phyloP scores from a whole-genome alignment of 2,329 filamentous ascomycete species.

The Venturia effusa region DNA sequence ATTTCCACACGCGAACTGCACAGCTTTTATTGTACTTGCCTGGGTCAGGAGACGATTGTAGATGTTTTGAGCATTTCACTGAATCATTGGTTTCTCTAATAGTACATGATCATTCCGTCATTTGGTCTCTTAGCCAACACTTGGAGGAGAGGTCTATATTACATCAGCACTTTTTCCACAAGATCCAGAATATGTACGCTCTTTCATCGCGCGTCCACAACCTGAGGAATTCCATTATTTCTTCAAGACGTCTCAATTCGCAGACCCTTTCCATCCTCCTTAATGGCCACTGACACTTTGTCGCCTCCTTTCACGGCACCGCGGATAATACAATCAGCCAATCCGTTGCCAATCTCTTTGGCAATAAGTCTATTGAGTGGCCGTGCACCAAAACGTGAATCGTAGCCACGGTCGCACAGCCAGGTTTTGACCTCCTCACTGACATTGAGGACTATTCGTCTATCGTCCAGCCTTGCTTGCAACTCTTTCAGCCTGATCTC shows the following conservation, averaged over 20 bases:
- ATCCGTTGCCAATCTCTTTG: conserved; percentile 76
- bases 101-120: not conserved
- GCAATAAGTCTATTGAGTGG: conserved; percentile 85
- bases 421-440: conserved; percentile 65
- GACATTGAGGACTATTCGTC: conserved; percentile 68
- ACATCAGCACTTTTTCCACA: not conserved
- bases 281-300: conserved; percentile 58
- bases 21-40: no score
- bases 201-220: no score
- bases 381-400: conserved; percentile 81
- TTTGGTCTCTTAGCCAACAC: not conserved
- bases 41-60: no score
- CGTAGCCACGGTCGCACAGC: conserved; percentile 83
- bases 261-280: conserved; percentile 34
- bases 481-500: conserved; percentile 83
- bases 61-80: not conserved
- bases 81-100: not conserved
- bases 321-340: conserved; percentile 86
- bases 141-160: not conserved
- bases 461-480: conserved; percentile 71
- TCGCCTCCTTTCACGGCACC: conserved; percentile 71
- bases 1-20: no score
- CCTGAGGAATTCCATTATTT: not conserved
- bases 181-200: not conserved
- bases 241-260: not conserved